Base-by-base conservation (phyloP, 78 protist species). In the Isochrysis galbana region DNA sequence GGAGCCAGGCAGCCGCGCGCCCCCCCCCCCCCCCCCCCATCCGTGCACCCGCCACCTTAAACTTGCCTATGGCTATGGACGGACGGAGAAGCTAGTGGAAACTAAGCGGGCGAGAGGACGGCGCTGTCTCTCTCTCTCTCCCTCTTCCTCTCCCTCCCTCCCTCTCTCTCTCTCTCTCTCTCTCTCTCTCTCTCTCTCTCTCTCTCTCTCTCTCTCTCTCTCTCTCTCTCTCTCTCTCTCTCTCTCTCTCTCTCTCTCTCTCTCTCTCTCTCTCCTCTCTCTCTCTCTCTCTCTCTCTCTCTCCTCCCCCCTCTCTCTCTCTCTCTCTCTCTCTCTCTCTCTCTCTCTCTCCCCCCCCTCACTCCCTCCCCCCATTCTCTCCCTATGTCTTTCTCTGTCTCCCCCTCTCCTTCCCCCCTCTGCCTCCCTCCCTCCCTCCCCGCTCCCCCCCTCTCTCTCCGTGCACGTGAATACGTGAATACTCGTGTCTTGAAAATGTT, bases 131-230 rank as follows among this genome's bases (percentile, higher is more conserved):
- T 11, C 32, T 86, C 36, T 51, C 2, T 48, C 36, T 21, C 46
- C 11, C 70, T 51, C 34, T 67, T 2, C 5, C 70, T 86, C 90
- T 51, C 90, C 11, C 69, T 51, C 90, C 11, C 69, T 17, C 90
- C 47, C 61, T 47, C 89, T 84, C 89, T 47, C 61, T 84, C 89
- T 17, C 90, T 54, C 67, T 54, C 67, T 54, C 67, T 54, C 67
- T 54, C 67, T 54, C 67, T 54, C 67, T 54, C 67, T 54, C 67
- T 54, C 67, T 54, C 67, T 54, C 67, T 54, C 67, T 36, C 89
- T 38, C 55, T 21, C 4, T 67, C 74, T 3, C 4, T 67, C 74
- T 67, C 74, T 67, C 17, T 67, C 74, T 67, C 74, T 67, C 74
- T 67, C 74, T 47, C 67, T 46, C 67, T 82, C 61, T 46, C 61